These are phyloP conservation scores for Marasmius tenuissimus DNA, from an alignment of 1,284 basidiomycete genomes.

Conservation along the genomic window DNA sequence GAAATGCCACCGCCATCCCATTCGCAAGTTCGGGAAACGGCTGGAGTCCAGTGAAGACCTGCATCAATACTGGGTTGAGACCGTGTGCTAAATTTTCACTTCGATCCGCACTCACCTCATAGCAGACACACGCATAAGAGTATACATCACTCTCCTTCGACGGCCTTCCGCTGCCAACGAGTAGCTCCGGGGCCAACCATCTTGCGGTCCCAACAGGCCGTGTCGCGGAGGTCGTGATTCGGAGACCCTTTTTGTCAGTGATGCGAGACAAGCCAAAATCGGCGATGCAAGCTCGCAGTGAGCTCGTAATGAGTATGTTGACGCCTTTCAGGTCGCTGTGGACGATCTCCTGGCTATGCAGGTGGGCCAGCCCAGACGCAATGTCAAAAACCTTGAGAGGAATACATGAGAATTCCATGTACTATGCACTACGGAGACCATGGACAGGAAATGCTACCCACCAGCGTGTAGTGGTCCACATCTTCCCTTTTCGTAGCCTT, in stretches of 20 bases:
- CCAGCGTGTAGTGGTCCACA: not conserved
- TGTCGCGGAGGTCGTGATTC: not conserved
- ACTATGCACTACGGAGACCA: not conserved
- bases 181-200: not conserved
- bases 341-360: not conserved
- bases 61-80: not conserved
- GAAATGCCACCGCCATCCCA: conserved; percentile 13
- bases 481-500: not conserved
- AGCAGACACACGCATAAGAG: conserved; percentile 19
- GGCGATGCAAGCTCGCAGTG: not conserved
- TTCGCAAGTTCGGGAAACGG: conserved; percentile 13
- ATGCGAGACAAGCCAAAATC: not conserved
- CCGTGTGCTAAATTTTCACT: not conserved
- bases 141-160: not conserved
- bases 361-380: not conserved
- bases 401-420: not conserved
- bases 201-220: not conserved
- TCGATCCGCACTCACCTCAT: conserved; percentile 19
- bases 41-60: conserved; percentile 16
- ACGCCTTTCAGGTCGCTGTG: not conserved
- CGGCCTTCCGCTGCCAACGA: too few species aligned
- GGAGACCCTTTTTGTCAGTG: not conserved
- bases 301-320: not conserved
- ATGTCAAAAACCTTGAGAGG: not conserved
- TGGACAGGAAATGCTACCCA: too few species aligned